Base-by-base conservation (phyloP, 2,329 filamentous ascomycete genomes). In the Microcyclosporella mali region DNA sequence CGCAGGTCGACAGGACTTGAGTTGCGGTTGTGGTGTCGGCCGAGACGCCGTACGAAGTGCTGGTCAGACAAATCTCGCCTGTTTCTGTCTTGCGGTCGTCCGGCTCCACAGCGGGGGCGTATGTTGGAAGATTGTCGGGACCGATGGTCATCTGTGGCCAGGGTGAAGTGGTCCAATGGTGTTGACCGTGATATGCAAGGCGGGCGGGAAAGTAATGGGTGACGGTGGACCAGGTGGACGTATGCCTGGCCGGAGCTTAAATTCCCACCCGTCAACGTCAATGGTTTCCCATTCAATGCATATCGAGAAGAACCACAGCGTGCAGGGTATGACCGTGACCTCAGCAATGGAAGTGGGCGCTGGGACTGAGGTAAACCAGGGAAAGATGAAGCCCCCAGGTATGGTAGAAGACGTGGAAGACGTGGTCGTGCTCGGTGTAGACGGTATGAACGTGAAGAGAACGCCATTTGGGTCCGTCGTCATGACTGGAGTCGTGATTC, bases 41-140 rank as follows among this genome's bases (percentile, higher is more conserved):
- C 14, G 43, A 45, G n/a, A 45, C 43, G n/a, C 43, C 43, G 18
- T 33, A 45, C 8, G 43, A 45, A 17, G 43, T 45, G 10, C 25
- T 40, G 4, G 43, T 45, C 11, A 32, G n/a, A 28, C 43, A 45
- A 6, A 45, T 10, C n/a, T 45, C 33, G 21, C 37, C 43, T 9
- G 43, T 33, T 32, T 38, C n/a, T 6, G 43, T 45, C 37, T 41
- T 18, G 32, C 43, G 41, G 14, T 31, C 16, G 9, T 19, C 18
- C 6, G 43, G 43, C 15, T 40, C 30, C 27, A 15, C n/a, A 14
- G 30, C 16, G 12, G 43, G 33, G 12, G 21, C 21, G 21, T 36
- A 45, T 2, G 43, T 45, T 30, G 43, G 43, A 11, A 39, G 31
- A 19, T 30, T 19, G 33, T 45, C 43, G 19, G 33, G 43, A 41